These are phyloP conservation scores for Dryadomyces sulphureus DNA, from an alignment of 2,329 filamentous ascomycete species.

Conservation along the genomic window DNA sequence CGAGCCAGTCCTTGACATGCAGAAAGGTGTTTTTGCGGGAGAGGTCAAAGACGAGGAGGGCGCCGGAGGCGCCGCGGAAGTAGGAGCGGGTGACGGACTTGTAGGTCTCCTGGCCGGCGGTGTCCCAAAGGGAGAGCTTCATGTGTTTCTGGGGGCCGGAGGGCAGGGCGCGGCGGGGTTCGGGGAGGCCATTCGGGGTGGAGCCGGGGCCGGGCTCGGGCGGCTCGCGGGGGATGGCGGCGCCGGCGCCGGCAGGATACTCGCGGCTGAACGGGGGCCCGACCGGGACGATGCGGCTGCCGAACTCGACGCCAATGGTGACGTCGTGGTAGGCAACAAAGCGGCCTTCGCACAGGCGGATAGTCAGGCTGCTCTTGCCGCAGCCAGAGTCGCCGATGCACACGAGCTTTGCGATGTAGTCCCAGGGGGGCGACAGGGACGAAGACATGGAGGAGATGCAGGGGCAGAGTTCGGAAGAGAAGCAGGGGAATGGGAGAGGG, in stretches of 20 bases:
- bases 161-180: slow-evolving; percentile 23
- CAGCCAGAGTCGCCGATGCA: slow-evolving; percentile 94
- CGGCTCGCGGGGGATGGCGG: background rate
- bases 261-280: slow-evolving; percentile 57
- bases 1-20: slow-evolving; percentile 84
- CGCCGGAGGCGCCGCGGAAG: slow-evolving; percentile 62
- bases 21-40: slow-evolving; percentile 71
- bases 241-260: slow-evolving; percentile 14
- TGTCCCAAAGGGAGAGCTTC: slow-evolving; percentile 93
- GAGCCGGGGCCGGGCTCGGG: background rate
- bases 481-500: background rate
- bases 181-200: slow-evolving; percentile 27
- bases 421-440: slow-evolving; percentile 52
- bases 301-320: slow-evolving; percentile 93
- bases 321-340: slow-evolving; percentile 93
- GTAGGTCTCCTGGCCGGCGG: slow-evolving; percentile 92
- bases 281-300: slow-evolving; percentile 81
- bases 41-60: slow-evolving; percentile 88
- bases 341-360: slow-evolving; percentile 90
- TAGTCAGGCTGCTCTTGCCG: slow-evolving; percentile 87
- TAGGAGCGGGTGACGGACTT: slow-evolving; percentile 91
- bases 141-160: slow-evolving; percentile 54
- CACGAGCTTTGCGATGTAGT: slow-evolving; percentile 98
- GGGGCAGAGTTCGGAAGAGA: background rate
- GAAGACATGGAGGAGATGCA: slow-evolving; percentile 30